phyloP scores from a whole-genome alignment of 2,329 filamentous ascomycete species.

The Ceratocystiopsis brevicomis region DNA sequence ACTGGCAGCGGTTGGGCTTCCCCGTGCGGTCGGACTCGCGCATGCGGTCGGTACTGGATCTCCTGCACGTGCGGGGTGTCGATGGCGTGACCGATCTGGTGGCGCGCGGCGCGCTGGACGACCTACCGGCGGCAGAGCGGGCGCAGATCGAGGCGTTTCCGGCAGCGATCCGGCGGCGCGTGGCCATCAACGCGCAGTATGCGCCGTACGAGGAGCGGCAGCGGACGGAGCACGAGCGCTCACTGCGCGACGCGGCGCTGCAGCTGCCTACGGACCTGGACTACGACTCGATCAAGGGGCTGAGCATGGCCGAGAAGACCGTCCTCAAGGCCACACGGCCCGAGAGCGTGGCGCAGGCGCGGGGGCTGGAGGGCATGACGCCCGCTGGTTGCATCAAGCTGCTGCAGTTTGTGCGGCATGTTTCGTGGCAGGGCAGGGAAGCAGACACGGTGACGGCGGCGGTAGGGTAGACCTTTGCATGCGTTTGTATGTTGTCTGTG shows the following conservation, averaged over 20 bases:
- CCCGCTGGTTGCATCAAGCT: conserved; percentile 41
- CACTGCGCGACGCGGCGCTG: conserved; percentile 60
- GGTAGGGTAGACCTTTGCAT: not conserved
- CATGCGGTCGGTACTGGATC: conserved; percentile 55
- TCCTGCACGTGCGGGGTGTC: conserved; percentile 49
- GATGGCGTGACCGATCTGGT: conserved; percentile 30
- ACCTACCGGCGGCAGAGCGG: conserved; percentile 15
- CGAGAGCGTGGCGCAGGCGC: conserved; percentile 74
- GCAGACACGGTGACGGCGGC: not conserved
- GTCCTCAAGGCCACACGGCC: conserved; percentile 53
- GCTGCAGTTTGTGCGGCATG: conserved; percentile 38
- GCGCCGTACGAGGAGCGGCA: conserved; percentile 71
- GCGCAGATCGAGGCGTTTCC: conserved; percentile 24
- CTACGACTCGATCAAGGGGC: conserved; percentile 51
- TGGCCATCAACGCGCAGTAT: conserved; percentile 69
- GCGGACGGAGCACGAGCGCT: conserved; percentile 41
- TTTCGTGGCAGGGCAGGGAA: not conserved
- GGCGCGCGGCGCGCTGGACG: conserved; percentile 30
- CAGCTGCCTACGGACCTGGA: conserved; percentile 55
- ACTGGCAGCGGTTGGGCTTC: conserved; percentile 17
- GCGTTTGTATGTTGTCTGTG: not conserved
- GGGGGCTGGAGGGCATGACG: conserved; percentile 65
- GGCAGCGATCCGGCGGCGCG: conserved; percentile 42
- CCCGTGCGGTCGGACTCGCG: conserved; percentile 17
- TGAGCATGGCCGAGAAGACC: conserved; percentile 63